Conservation (phyloP, 1,284 basidiomycete species). For the Polyporus tsugae region DNA sequence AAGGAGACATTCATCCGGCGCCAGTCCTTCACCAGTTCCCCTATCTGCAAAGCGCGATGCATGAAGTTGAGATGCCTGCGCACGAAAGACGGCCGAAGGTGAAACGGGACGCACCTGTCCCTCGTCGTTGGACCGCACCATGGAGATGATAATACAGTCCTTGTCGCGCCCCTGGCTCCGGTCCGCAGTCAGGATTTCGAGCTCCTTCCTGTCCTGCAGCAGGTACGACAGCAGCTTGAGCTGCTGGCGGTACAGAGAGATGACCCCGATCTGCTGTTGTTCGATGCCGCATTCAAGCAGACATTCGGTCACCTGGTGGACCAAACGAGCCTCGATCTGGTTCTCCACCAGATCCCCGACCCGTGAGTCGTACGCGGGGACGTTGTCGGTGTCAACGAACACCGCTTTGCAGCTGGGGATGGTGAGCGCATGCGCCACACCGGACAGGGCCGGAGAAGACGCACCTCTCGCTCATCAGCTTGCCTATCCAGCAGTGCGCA, state of each 20-base stretch:
- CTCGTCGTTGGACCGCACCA: conserved; percentile 87
- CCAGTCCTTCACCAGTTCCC: conserved; percentile 95
- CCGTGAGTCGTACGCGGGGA: conserved; percentile 83
- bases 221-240: conserved; percentile 83
- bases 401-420: conserved; percentile 77
- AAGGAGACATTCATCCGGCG: conserved; percentile 96
- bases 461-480: conserved; percentile 72
- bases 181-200: conserved; percentile 96
- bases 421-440: conserved; percentile 11
- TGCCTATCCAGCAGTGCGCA: conserved; percentile 74
- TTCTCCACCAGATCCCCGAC: conserved; percentile 93
- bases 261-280: conserved; percentile 83
- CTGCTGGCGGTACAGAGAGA: conserved; percentile 95
- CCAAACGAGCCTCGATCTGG: conserved; percentile 75
- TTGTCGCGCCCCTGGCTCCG: conserved; percentile 97
- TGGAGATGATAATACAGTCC: conserved; percentile 92
- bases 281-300: conserved; percentile 73
- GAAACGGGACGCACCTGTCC: conserved; percentile 63
- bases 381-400: conserved; percentile 90
- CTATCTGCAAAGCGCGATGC: conserved; percentile 59
- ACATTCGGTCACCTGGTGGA: conserved; percentile 70
- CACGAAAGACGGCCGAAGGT: neutral
- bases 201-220: conserved; percentile 56
- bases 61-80: conserved; percentile 11
- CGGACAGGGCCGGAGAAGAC: conserved; percentile 28